Evolutionary conservation across 2,329 filamentous ascomycete species (phyloP), one percentile per base, ranked within the genome.

Genomic region (Colletotrichum lini): DNA sequence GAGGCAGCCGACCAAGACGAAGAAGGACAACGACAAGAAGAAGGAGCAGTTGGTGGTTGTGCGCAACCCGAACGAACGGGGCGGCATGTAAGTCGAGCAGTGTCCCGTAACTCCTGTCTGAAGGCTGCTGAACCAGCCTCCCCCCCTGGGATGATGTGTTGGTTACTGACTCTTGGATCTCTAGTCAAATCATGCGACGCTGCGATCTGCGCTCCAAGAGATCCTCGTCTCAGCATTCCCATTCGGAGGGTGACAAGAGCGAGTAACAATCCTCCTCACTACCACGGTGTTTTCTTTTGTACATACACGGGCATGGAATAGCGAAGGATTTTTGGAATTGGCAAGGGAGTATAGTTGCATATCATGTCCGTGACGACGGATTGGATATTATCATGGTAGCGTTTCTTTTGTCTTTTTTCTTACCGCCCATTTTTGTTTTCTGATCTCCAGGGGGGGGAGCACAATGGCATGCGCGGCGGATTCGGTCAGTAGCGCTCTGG

Each of bases 41-140:
- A 64, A 70, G 60, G 70, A 72, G 23, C 70, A 74, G 63, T 38
- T 74, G 61, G 71, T 74, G 21, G 71, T 74, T 2, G 64, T 74
- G 8, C 67, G 73, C 2, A 68, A 74, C 57, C 73, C 73, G 38
- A 72, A 63, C 21, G 73, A 74, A 30, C 67, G 73, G 23, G 67
- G 67, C n/a, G 66, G 59, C 26, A 71, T 74, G 73, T 74, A 47
- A 74, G 73, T 66, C 9, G 23, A 6, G 16, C 26, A 30, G 26
- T 30, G 26, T 30, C 26, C 26, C 5, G 26, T 30, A 26, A 26
- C 26, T 6, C 26, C 5, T 30, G 26, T 30, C 1, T 30, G 26
- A 30, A 30, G 26, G 26, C 26, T 30, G 26, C 26, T 30, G 26
- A 2, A 7, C 26, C 26, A 30, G 5, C 4, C 26, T 5, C 0